A percentile compares a stretch with the other conserved stretches of the same genome.
Evolutionary conservation across 352 stramenopile species (phyloP).

Genomic region (Phytophthora sp.): DNA sequence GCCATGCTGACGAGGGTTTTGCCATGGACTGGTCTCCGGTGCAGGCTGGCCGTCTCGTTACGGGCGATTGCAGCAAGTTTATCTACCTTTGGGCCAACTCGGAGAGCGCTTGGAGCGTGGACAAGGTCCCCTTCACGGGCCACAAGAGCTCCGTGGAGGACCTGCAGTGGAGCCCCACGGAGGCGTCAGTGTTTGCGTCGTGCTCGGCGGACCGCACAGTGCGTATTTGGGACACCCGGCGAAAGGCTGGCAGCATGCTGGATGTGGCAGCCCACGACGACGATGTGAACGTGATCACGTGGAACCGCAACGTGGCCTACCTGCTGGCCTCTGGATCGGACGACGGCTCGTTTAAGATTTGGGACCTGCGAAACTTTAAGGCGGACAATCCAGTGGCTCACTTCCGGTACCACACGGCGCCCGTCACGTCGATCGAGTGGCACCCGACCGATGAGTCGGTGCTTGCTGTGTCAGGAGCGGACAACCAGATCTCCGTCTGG

Average conservation of each 20-base stretch:
- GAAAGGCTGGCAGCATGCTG: slow-evolving; percentile 94
- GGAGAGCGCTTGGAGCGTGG: slow-evolving; percentile 80
- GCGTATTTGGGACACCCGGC: slow-evolving; percentile 97
- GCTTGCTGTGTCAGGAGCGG: slow-evolving; percentile 93
- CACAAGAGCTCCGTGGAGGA: slow-evolving; percentile 97
- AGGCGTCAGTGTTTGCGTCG: slow-evolving; percentile 96
- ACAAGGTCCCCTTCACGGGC: slow-evolving; percentile 91
- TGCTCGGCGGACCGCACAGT: slow-evolving; percentile 95
- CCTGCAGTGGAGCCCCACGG: slow-evolving; percentile 98
- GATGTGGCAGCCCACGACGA: slow-evolving; percentile 92
- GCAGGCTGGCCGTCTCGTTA: slow-evolving; percentile 90
- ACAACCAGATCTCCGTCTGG: slow-evolving; percentile 98
- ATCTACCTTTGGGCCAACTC: slow-evolving; percentile 95
- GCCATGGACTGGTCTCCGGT: slow-evolving; percentile 98
- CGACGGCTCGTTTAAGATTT: slow-evolving; percentile 97
- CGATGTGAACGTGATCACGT: slow-evolving; percentile 99
- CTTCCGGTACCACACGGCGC: slow-evolving; percentile 96
- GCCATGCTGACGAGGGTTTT: slow-evolving; percentile 97
- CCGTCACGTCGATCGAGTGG: slow-evolving; percentile 99
- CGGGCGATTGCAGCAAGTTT: slow-evolving; percentile 96
- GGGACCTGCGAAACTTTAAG: slow-evolving; percentile 96
- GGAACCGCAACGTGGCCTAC: slow-evolving; percentile 98
- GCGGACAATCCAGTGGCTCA: slow-evolving; percentile 90
- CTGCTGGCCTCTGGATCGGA: slow-evolving; percentile 97
- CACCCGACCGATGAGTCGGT: slow-evolving; percentile 99